A percentile compares a stretch with the other conserved stretches of the same genome.
phyloP scores from a whole-genome alignment of 179 eudicot genomes.

The Drosera spatulata region DNA sequence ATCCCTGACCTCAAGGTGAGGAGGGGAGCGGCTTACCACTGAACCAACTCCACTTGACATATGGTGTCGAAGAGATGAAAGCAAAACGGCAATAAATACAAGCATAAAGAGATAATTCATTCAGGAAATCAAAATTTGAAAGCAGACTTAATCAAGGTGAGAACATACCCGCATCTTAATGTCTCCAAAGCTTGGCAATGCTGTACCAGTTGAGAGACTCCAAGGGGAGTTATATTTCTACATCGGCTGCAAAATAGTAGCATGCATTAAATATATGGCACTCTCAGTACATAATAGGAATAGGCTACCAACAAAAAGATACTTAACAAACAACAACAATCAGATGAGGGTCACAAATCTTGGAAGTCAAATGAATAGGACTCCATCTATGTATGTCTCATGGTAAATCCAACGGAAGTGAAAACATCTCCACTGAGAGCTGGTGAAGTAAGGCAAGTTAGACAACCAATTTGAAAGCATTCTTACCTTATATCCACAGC shows the following conservation, averaged over 20 bases:
- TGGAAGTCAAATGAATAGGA: too few relatives aligned
- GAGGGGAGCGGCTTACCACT: too few relatives aligned
- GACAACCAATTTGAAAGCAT: background rate
- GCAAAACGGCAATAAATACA: background rate
- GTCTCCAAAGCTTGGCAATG: conserved; percentile 62
- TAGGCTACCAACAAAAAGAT: background rate
- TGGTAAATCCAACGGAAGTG: background rate
- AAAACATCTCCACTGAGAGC: background rate
- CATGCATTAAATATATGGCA: background rate
- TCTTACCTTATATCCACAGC: conserved; percentile 90
- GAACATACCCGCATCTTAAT: conserved; percentile 90
- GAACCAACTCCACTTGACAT: background rate
- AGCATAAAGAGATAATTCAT: background rate
- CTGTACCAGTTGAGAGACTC: conserved; percentile 57
- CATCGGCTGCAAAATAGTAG: conserved; percentile 49
- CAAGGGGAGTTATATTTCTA: conserved; percentile 53
- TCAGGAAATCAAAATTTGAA: too few relatives aligned
- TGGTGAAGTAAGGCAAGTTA: background rate
- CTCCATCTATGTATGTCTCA: too few relatives aligned
- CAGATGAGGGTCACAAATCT: too few relatives aligned
- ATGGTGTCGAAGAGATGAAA: background rate
- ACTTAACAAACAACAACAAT: background rate
- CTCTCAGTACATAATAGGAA: background rate
- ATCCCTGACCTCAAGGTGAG: background rate
- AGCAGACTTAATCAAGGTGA: background rate